These are phyloP conservation scores for Hawksworthiomyces lignivorus DNA, from an alignment of 2,329 filamentous ascomycete species.

Conservation along the genomic window DNA sequence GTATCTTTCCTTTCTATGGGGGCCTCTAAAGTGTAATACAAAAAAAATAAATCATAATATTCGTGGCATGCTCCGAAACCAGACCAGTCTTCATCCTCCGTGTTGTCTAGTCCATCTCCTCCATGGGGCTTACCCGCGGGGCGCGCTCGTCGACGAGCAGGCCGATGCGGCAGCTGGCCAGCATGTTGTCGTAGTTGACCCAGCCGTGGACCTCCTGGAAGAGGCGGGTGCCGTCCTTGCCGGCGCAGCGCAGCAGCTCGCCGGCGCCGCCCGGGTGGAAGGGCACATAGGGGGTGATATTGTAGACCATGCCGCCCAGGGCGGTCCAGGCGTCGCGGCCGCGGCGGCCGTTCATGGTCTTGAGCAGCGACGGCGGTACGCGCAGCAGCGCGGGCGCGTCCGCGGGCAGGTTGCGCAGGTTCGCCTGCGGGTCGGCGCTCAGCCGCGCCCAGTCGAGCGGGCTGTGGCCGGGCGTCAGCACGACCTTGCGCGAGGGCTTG, in stretches of 20 bases:
- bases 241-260: slow-evolving; percentile 60
- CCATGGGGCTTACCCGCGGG: slow-evolving; percentile 35
- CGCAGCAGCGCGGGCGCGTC: slow-evolving; percentile 53
- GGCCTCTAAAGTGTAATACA: too few relatives aligned
- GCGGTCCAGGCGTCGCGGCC: slow-evolving; percentile 86
- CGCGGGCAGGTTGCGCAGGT: slow-evolving; percentile 56
- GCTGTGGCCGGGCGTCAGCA: slow-evolving; percentile 82
- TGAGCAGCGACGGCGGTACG: slow-evolving; percentile 76
- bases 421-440: slow-evolving; percentile 50
- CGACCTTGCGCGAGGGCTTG: slow-evolving; percentile 51
- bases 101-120: slow-evolving; percentile 57
- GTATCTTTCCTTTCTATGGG: too few relatives aligned
- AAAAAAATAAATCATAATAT: too few relatives aligned
- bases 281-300: slow-evolving; percentile 78
- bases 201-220: slow-evolving; percentile 63
- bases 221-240: slow-evolving; percentile 52
- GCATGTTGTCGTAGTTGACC: slow-evolving; percentile 67
- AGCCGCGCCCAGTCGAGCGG: slow-evolving; percentile 93
- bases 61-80: too few relatives aligned
- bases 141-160: slow-evolving; percentile 51
- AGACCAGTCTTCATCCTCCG: too few relatives aligned
- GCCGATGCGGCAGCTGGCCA: slow-evolving; percentile 55
- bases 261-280: slow-evolving; percentile 85
- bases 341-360: slow-evolving; percentile 70
- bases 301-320: slow-evolving; percentile 86